phyloP scores from a whole-genome alignment of 2,329 filamentous ascomycete species.

The Alternaria longipes region DNA sequence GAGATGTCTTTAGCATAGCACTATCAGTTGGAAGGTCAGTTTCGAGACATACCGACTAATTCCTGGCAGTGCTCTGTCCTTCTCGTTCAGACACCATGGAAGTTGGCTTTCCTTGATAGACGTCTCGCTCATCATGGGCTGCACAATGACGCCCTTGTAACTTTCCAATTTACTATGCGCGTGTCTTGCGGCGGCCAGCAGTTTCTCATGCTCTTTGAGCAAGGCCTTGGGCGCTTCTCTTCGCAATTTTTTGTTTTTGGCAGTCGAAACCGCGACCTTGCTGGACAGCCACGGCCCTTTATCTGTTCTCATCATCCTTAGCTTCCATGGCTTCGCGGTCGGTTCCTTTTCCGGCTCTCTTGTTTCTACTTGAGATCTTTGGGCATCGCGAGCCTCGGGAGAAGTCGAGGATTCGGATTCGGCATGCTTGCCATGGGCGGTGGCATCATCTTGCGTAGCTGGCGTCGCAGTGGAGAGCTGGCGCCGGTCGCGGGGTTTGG shows the following conservation, averaged over 20 bases:
- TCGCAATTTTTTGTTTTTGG: slow-evolving; percentile 7
- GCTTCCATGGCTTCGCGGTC: not conserved
- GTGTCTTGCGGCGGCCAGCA: slow-evolving; percentile 15
- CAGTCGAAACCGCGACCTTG: slow-evolving; percentile 8
- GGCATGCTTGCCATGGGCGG: not conserved
- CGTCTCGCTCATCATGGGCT: slow-evolving; percentile 13
- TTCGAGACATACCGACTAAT: slow-evolving; percentile 17
- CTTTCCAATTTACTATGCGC: slow-evolving; percentile 23
- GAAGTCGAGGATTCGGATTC: too few relatives aligned
- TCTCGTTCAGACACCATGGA: slow-evolving; percentile 28
- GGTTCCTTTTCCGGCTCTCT: not conserved
- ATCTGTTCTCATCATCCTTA: slow-evolving; percentile 9
- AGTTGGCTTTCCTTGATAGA: slow-evolving; percentile 18
- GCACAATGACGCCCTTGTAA: slow-evolving; percentile 31
- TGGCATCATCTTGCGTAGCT: slow-evolving; percentile 6
- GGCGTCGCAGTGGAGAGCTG: slow-evolving; percentile 27
- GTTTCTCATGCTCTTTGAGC: slow-evolving; percentile 3
- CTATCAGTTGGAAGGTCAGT: not conserved
- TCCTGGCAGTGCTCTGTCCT: slow-evolving; percentile 11
- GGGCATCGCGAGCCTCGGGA: not conserved
- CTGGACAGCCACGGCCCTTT: slow-evolving; percentile 4
- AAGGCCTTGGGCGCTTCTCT: not conserved
- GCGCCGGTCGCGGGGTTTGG: slow-evolving; percentile 24
- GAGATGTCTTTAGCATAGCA: not conserved
- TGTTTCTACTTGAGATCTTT: not conserved